Evolutionary conservation across 2,329 filamentous ascomycete genomes (phyloP).

Genomic region (Myriosclerotinia curreyana): DNA sequence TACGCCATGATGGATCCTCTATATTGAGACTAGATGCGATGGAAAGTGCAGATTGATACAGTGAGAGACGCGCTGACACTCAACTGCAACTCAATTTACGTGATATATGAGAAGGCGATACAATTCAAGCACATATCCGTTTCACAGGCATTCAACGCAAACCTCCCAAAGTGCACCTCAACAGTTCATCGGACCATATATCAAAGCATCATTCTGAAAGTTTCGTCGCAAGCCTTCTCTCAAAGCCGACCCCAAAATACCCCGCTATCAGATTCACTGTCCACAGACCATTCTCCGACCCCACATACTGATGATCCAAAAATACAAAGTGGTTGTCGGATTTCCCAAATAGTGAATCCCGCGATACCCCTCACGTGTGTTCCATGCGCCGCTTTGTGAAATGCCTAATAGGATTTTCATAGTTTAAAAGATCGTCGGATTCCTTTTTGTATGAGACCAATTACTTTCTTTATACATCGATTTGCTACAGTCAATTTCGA

Average conservation of each 20-base stretch:
- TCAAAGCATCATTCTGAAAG: neutral
- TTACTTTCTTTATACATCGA: neutral
- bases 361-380: neutral
- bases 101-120: neutral
- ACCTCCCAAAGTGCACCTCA: neutral
- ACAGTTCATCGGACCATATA: neutral
- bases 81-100: neutral
- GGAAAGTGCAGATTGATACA: too few relatives aligned
- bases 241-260: neutral
- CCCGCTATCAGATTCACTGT: neutral
- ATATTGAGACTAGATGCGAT: too few relatives aligned
- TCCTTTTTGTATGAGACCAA: too few relatives aligned
- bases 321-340: neutral
- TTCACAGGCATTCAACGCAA: neutral
- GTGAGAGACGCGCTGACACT: neutral
- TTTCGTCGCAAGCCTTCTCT: neutral
- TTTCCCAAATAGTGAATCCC: neutral
- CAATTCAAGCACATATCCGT: neutral
- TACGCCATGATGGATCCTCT: too few relatives aligned
- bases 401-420: too few relatives aligned
- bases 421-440: neutral
- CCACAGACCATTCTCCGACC: neutral
- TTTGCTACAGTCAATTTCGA: neutral
- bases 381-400: neutral
- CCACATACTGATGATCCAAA: neutral